Evolutionary conservation across 768 basidiomycete genomes (phyloP), one percentile per base, ranked within the genome.

Genomic region (Fomitopsis pulvina): DNA sequence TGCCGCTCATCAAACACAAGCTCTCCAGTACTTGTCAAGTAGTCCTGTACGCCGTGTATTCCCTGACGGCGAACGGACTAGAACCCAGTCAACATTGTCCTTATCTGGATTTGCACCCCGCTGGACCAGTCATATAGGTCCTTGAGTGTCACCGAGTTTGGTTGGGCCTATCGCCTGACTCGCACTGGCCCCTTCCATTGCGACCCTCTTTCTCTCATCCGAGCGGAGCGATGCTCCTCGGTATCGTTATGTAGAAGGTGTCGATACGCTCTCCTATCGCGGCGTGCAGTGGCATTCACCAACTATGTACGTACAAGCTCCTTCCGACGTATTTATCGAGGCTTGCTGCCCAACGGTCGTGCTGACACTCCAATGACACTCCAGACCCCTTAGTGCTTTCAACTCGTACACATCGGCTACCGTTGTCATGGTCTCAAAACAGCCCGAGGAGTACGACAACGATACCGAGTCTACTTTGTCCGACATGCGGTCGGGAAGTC

Each of bases 401-500:
- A 27, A 18, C 43, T 9, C 20, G 24, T 32, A 46, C 28, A 22
- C 30, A n/a, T 12, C 30, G 20, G 11, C 7, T 5, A 8, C n/a
- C 10, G n/a, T 22, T 37, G 30, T n/a, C 14, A 46, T 37, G 45
- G 45, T 6, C 34, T 37, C 21, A 21, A 28, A 34, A n/a, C 3
- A 3, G 6, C 20, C 18, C 14, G 45, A 48, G 27, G 47, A 48
- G 18, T 21, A 25, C 28, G 47, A 48, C 47, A 28, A 42, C 25
- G 41, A 27, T 28, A 38, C 45, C 14, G 47, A 21, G 10, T 48
- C 47, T 5, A 50, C 49, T 2, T 16, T 51, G 44, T 55, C 57
- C 8, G 57, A 56, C 14, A 41, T 27, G 9, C 54, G 55, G 26
- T 46, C 54, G 12, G 55, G 47, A 0, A 65, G 63, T 39, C 63